phyloP scores from a whole-genome alignment of 352 stramenopile genomes.

The Phytopythium aichiense region DNA sequence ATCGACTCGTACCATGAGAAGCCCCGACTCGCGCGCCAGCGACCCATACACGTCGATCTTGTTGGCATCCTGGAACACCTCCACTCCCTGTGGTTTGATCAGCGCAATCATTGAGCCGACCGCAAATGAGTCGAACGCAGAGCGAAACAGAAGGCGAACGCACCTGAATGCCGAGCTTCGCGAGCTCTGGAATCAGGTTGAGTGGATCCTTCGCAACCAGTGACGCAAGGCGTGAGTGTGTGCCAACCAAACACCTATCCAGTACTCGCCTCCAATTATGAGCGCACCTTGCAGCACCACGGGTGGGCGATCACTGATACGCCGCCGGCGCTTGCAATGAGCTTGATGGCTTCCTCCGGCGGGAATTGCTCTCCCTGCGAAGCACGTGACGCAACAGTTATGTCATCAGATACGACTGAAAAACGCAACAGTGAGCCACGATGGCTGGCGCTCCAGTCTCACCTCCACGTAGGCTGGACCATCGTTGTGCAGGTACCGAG shows the following conservation, averaged over 20 bases:
- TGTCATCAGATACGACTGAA: not conserved
- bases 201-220: conserved; percentile 47
- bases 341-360: conserved; percentile 81
- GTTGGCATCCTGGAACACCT: conserved; percentile 76
- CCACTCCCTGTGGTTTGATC: conserved; percentile 45
- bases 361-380: conserved; percentile 73
- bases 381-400: not conserved
- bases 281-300: conserved; percentile 76
- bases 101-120: not conserved
- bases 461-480: conserved; percentile 84
- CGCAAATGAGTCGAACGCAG: not conserved
- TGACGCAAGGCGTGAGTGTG: not conserved
- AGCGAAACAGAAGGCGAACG: not conserved
- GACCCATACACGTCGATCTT: conserved; percentile 83
- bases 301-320: conserved; percentile 82
- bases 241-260: too few species aligned
- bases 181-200: conserved; percentile 59
- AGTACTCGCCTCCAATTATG: not conserved
- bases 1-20: conserved; percentile 50
- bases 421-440: not conserved
- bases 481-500: conserved; percentile 78
- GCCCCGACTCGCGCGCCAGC: conserved; percentile 62
- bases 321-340: conserved; percentile 75
- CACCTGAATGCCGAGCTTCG: conserved; percentile 73
- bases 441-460: not conserved